Percentiles rank a stretch among this genome's conserved stretches.
Conservation (phyloP, 768 basidiomycete species). For the Artomyces pyxidatus region DNA sequence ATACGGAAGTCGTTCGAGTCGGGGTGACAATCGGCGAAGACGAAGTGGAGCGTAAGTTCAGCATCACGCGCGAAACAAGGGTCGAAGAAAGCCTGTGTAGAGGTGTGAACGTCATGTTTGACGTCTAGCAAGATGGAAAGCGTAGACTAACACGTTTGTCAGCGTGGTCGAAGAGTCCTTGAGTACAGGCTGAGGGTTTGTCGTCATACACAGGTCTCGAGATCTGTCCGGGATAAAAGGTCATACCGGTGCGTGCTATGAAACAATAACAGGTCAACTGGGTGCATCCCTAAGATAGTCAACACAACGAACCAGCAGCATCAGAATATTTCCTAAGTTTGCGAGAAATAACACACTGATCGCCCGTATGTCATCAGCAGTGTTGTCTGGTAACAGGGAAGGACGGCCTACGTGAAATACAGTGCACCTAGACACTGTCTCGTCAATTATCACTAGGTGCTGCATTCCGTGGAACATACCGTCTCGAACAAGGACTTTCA, state of each 20-base stretch:
- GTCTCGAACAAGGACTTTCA: background rate
- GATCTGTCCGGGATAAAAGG: background rate
- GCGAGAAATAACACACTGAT: background rate
- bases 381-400: background rate
- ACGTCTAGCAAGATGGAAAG: background rate
- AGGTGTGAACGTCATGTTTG: background rate
- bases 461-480: background rate
- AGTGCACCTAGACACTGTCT: background rate
- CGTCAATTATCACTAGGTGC: too few species aligned
- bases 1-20: too few species aligned
- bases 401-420: background rate
- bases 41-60: background rate
- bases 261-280: background rate
- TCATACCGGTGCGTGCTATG: background rate
- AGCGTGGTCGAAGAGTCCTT: background rate
- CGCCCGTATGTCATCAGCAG: background rate
- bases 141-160: conserved; percentile 1
- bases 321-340: background rate
- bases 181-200: background rate
- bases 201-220: background rate
- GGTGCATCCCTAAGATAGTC: too few species aligned
- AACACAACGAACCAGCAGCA: background rate
- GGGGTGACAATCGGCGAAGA: too few species aligned
- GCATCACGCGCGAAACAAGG: conserved; percentile 1
- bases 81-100: background rate